phyloP scores from a whole-genome alignment of 2,329 filamentous ascomycete species.

The Truncatella angustata region DNA sequence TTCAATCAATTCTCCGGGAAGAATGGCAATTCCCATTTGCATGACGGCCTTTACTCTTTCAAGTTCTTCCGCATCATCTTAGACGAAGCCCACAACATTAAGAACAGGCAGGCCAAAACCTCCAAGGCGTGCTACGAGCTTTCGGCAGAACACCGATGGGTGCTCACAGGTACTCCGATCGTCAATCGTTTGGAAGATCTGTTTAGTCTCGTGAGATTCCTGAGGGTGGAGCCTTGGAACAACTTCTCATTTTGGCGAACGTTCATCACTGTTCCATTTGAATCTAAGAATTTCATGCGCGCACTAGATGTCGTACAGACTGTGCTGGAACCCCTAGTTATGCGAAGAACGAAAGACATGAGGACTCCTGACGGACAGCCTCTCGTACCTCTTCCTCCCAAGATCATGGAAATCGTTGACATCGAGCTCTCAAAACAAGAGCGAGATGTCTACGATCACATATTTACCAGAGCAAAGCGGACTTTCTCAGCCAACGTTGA shows the following conservation, averaged over 20 bases:
- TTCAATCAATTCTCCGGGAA: constrained; percentile 71
- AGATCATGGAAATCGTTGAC: constrained; percentile 80
- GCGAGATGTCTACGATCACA: constrained; percentile 87
- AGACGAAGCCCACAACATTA: constrained; percentile 94
- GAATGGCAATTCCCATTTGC: constrained; percentile 62
- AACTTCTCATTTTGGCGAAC: constrained; percentile 99
- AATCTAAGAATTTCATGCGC: constrained; percentile 89
- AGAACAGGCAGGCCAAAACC: constrained; percentile 86
- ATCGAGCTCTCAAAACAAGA: constrained; percentile 84
- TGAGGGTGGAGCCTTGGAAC: constrained; percentile 95
- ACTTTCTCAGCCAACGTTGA: constrained; percentile 86
- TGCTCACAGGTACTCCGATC: constrained; percentile 90
- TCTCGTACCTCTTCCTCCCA: constrained; percentile 78
- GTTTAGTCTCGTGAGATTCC: constrained; percentile 87
- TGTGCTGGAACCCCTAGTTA: constrained; percentile 90
- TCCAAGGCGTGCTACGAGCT: constrained; percentile 94
- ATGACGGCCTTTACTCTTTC: constrained; percentile 81
- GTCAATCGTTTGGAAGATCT: constrained; percentile 94
- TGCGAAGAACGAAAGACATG: constrained; percentile 96
- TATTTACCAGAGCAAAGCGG: constrained; percentile 77
- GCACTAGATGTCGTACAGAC: constrained; percentile 97
- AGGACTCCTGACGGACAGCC: constrained; percentile 76
- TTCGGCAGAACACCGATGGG: constrained; percentile 83
- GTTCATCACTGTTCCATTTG: constrained; percentile 96
- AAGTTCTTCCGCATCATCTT: constrained; percentile 95